These are phyloP conservation scores for Panicum virgatum DNA, from an alignment of 202 grass and related monocot genomes.

Conservation along the genomic window DNA sequence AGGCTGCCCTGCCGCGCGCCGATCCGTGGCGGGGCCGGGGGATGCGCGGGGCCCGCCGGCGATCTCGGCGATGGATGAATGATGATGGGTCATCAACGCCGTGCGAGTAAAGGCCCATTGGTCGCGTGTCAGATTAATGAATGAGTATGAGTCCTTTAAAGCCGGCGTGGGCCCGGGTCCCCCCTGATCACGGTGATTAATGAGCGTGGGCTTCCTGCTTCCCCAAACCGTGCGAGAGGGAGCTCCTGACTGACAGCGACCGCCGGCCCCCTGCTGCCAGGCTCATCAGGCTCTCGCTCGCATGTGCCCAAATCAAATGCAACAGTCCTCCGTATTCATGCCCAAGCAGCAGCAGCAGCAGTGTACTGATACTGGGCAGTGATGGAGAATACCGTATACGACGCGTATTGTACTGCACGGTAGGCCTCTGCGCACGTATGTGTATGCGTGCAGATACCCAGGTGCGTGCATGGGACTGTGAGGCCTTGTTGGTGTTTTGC, in stretches of 20 bases:
- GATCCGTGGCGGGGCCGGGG: background rate
- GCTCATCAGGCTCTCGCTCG: too few relatives aligned
- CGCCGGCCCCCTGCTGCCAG: background rate
- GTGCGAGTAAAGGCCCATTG: conserved; percentile 34
- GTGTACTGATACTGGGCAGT: too few relatives aligned
- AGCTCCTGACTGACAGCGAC: background rate
- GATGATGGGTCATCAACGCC: conserved; percentile 25
- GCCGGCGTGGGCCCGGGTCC: background rate
- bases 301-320: conserved; percentile 12
- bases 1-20: background rate
- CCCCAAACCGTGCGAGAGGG: too few relatives aligned
- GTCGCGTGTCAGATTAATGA: conserved; percentile 34
- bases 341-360: background rate
- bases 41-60: background rate
- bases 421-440: too few relatives aligned
- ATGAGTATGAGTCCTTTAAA: background rate
- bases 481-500: conserved; percentile 38
- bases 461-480: conserved; percentile 7
- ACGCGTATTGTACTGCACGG: background rate
- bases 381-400: too few relatives aligned
- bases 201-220: background rate
- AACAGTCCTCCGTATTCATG: conserved; percentile 12
- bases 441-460: background rate
- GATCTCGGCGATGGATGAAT: too few relatives aligned
- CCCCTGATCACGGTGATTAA: conserved; percentile 2